Evolutionary conservation across 345 rosid genomes (phyloP).

Genomic region (Salix koriyanagi): DNA sequence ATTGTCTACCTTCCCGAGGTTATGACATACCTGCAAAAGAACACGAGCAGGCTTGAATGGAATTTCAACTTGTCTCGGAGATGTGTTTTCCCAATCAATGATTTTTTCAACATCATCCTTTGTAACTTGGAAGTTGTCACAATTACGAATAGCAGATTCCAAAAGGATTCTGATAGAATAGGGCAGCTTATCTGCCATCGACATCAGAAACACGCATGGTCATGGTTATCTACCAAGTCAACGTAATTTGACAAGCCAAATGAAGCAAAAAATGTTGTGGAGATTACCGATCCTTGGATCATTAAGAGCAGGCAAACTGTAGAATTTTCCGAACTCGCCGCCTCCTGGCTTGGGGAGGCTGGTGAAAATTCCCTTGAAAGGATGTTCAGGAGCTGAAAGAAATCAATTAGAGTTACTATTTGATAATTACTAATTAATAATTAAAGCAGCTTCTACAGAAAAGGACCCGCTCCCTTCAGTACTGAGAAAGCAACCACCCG

Average conservation of each 20-base stretch:
- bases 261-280: background rate
- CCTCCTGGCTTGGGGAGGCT: slow-evolving; percentile 91
- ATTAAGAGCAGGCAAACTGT: slow-evolving; percentile 84
- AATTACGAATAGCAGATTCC: slow-evolving; percentile 92
- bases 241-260: background rate
- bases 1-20: background rate
- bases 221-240: background rate
- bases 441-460: background rate
- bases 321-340: slow-evolving; percentile 91
- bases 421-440: background rate
- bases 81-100: slow-evolving; percentile 80
- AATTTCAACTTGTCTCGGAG: slow-evolving; percentile 94
- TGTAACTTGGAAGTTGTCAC: slow-evolving; percentile 94
- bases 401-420: slow-evolving; percentile 8
- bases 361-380: slow-evolving; percentile 71
- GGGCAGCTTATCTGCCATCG: slow-evolving; percentile 67
- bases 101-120: slow-evolving; percentile 94
- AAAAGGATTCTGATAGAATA: slow-evolving; percentile 90
- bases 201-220: slow-evolving; percentile 5
- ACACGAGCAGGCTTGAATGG: slow-evolving; percentile 99
- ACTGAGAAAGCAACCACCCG: background rate
- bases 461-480: background rate
- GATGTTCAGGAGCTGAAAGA: slow-evolving; percentile 77
- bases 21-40: slow-evolving; percentile 65
- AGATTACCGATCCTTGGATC: slow-evolving; percentile 89